Evolutionary conservation across 176 grass and related monocot genomes (phyloP).

Genomic region (Carex myosuroides): DNA sequence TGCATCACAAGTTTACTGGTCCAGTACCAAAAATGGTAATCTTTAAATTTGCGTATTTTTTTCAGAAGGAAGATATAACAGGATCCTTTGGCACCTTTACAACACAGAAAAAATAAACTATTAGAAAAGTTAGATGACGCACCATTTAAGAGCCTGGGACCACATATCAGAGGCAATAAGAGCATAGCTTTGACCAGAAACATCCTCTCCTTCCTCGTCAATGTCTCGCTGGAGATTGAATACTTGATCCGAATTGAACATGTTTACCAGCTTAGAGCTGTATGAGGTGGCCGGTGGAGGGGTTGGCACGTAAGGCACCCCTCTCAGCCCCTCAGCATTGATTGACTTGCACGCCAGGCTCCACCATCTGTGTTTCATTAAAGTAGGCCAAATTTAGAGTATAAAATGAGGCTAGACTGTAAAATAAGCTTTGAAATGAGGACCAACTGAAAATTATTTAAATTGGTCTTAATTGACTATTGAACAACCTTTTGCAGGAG

Average conservation of each 20-base stretch:
- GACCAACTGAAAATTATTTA: not conserved
- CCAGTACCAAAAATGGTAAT: not conserved
- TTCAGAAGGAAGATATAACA: not conserved
- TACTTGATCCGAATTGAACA: constrained; percentile 51
- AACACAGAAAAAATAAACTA: not conserved
- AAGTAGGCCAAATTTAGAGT: not conserved
- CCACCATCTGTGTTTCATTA: constrained; percentile 57
- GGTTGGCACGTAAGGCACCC: constrained; percentile 37
- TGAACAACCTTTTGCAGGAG: not conserved
- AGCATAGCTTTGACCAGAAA: constrained; percentile 42
- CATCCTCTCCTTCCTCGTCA: constrained; percentile 10
- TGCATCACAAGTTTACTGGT: not conserved
- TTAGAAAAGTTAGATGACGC: not conserved
- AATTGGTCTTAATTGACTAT: not conserved
- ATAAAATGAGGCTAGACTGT: not conserved
- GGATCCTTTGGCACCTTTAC: not conserved
- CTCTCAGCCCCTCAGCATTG: constrained; percentile 28
- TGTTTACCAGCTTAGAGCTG: constrained; percentile 43
- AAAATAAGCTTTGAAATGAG: not conserved
- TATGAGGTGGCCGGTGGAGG: constrained; percentile 14
- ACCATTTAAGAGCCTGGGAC: constrained; percentile 43
- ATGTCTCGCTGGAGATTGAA: constrained; percentile 57
- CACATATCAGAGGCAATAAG: constrained; percentile 53
- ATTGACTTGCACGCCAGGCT: constrained; percentile 39
- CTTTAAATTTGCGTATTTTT: not conserved